Evolutionary conservation across 495 filamentous ascomycete species (phyloP), one percentile per base, ranked within the genome.

Genomic region (Talaromyces wortmannii): DNA sequence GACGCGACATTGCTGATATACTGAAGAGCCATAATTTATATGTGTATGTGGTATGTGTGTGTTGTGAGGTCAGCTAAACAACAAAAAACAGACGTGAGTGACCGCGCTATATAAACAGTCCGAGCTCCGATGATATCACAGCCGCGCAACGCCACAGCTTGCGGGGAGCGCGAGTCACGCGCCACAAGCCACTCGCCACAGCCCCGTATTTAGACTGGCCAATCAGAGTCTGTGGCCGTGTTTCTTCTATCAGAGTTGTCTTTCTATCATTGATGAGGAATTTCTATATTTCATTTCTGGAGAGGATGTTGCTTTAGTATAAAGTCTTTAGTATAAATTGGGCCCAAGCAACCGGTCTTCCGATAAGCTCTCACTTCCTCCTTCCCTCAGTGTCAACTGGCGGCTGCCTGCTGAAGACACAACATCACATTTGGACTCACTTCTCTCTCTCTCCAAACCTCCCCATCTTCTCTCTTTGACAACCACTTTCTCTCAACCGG

Each of bases 1-100:
- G 46, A 67, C 58, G 55, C 71, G 60, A 63, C 65, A 46, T 56
- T 50, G 44, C 61, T 72, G 31, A 80, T 61, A 52, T 78, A 75
- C 49, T 76, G 66, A 67, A 79, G 74, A 60, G 67, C 65, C 30
- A 53, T 63, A 55, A 36, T 17, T 44, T 15, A 46, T 36, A 30
- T 7, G 31, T 16, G 44, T 7, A 4, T 45, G 15, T 45, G 12
- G 5, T 8, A 8, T 23, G 17, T 4, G 10, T 8, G 44, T 17
- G 17, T 2, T 46, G 10, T 13, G 44, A 8, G 11, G 16, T 46
- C n/a, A 11, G 40, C 10, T 15, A 11, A 43, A 15, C n/a, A 43
- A 43, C 10, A 11, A 43, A 43, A 43, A 43, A 5, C n/a, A 2
- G n/a, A 43, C 10, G n/a, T 43, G 40, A 15, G 10, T 43, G 40